Evolutionary conservation across 2,329 filamentous ascomycete genomes (phyloP).

Genomic region (Penicillium janthinellum): DNA sequence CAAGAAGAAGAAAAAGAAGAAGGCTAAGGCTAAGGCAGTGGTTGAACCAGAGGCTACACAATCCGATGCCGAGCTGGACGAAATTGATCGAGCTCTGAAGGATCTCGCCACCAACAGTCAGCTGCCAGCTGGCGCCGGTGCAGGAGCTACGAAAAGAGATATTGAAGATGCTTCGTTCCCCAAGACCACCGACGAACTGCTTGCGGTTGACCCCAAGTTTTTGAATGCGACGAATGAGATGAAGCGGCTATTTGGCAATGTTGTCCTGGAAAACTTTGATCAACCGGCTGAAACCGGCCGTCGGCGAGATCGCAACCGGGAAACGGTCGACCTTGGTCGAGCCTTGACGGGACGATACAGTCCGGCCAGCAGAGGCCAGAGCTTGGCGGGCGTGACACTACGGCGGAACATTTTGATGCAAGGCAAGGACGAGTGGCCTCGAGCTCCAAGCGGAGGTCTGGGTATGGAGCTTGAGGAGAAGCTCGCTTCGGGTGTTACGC

Average conservation of each 20-base stretch:
- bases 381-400: conserved; percentile 69
- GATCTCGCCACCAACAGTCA: conserved; percentile 55
- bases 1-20: conserved; percentile 60
- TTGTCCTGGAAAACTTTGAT: conserved; percentile 62
- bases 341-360: conserved; percentile 57
- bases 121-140: conserved; percentile 19
- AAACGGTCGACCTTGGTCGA: conserved; percentile 54
- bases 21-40: conserved; percentile 35
- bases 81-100: conserved; percentile 67
- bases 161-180: conserved; percentile 36
- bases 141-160: conserved; percentile 39
- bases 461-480: conserved; percentile 73
- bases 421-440: conserved; percentile 85
- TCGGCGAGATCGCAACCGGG: conserved; percentile 58
- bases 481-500: conserved; percentile 59
- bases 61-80: conserved; percentile 53
- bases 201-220: conserved; percentile 68
- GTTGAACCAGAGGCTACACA: conserved; percentile 19
- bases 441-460: conserved; percentile 75
- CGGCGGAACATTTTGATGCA: conserved; percentile 82
- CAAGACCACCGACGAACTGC: conserved; percentile 52
- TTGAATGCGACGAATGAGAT: conserved; percentile 91
- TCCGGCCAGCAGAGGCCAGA: conserved; percentile 60
- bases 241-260: conserved; percentile 70
- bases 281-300: conserved; percentile 52